Evolutionary conservation across 2,329 filamentous ascomycete genomes (phyloP).

Genomic region (Raffaelea albimanens): DNA sequence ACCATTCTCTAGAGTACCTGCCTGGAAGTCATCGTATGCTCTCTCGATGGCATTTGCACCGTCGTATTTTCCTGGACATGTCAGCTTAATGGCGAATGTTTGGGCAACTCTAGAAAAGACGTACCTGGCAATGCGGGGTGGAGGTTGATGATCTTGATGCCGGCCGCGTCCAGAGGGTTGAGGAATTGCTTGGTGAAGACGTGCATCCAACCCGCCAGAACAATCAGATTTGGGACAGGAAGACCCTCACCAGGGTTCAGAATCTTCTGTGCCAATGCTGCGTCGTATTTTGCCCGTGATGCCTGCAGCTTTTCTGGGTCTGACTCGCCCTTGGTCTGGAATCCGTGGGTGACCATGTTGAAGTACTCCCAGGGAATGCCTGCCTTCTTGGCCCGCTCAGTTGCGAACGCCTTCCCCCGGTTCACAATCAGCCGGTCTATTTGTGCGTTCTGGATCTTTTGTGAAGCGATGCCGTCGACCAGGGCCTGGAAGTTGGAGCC

Average conservation of each 20-base stretch:
- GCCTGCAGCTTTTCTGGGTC: conserved; percentile 43
- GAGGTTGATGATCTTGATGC: conserved; percentile 68
- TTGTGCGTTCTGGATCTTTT: conserved; percentile 27
- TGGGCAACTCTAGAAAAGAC: conserved; percentile 2
- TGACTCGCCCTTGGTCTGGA: conserved; percentile 45
- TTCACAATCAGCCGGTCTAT: conserved; percentile 41
- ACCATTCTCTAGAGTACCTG: conserved; percentile 52
- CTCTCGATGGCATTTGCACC: conserved; percentile 70
- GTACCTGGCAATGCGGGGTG: conserved; percentile 65
- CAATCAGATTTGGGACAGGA: conserved; percentile 61
- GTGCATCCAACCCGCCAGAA: conserved; percentile 84
- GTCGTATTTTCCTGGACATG: conserved; percentile 58
- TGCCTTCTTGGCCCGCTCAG: conserved; percentile 31
- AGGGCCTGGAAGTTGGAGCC: conserved; percentile 76
- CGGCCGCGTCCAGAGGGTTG: conserved; percentile 50
- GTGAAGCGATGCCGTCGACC: conserved; percentile 34
- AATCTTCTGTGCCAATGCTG: conserved; percentile 60
- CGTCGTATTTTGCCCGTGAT: conserved; percentile 62
- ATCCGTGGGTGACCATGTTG: conserved; percentile 69
- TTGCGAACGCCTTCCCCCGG: conserved; percentile 36
- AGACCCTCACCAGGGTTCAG: conserved; percentile 27
- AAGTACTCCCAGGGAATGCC: conserved; percentile 69
- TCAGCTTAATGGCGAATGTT: not conserved
- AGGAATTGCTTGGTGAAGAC: conserved; percentile 65
- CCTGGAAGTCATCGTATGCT: conserved; percentile 63